Evolutionary conservation across 2,329 filamentous ascomycete genomes (phyloP).

Genomic region (Dothidotthia symphoricarpi): DNA sequence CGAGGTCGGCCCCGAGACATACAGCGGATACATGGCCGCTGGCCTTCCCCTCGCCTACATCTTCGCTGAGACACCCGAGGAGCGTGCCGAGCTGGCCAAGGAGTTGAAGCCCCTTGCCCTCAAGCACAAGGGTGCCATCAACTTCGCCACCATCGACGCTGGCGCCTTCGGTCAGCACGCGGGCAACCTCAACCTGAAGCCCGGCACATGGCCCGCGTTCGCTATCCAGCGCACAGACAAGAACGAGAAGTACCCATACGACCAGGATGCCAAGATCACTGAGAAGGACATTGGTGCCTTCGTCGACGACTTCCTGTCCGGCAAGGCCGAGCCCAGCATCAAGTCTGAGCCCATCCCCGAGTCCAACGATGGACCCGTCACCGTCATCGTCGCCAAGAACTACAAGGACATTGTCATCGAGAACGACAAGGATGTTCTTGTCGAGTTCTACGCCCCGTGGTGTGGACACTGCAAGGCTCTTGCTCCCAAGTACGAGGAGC

Average conservation of each 20-base stretch:
- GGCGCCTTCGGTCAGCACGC: conserved; percentile 92
- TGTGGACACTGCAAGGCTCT: conserved; percentile 70
- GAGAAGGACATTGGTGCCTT: conserved; percentile 73
- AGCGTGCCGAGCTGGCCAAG: conserved; percentile 75
- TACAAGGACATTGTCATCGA: conserved; percentile 91
- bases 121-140: conserved; percentile 90
- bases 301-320: conserved; percentile 77
- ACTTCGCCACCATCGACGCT: conserved; percentile 97
- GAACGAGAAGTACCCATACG: conserved; percentile 96
- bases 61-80: conserved; percentile 88
- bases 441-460: conserved; percentile 97
- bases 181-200: conserved; percentile 93
- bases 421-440: conserved; percentile 90
- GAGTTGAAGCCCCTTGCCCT: conserved; percentile 82
- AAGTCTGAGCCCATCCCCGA: conserved; percentile 98
- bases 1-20: conserved; percentile 95
- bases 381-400: conserved; percentile 85
- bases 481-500: conserved; percentile 66
- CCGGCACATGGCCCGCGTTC: conserved; percentile 93
- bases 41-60: conserved; percentile 95
- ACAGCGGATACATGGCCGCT: conserved; percentile 88
- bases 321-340: conserved; percentile 92
- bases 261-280: conserved; percentile 77
- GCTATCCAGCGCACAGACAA: conserved; percentile 94
- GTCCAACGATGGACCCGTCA: conserved; percentile 85